phyloP scores from a whole-genome alignment of 441 rosid genomes.

The Jatropha podagrica region DNA sequence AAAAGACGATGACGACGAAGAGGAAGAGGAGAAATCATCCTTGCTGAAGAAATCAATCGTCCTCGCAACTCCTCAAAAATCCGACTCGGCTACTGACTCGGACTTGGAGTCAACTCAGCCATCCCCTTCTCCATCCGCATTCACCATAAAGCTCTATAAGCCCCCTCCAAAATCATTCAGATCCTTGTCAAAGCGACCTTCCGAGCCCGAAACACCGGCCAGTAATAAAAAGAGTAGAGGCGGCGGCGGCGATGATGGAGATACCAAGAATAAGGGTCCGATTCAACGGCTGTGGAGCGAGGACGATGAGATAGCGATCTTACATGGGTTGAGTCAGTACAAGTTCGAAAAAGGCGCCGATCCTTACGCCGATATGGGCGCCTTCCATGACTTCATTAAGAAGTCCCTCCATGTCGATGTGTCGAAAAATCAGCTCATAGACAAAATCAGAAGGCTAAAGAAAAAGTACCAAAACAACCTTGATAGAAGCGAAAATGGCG shows the following conservation, averaged over 20 bases:
- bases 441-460: constrained; percentile 47
- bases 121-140: constrained; percentile 30
- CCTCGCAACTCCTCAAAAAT: background rate
- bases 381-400: constrained; percentile 40
- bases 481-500: constrained; percentile 34
- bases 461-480: constrained; percentile 37
- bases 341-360: constrained; percentile 26
- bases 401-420: constrained; percentile 40
- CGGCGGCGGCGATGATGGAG: background rate
- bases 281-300: constrained; percentile 39
- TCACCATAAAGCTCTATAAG: constrained; percentile 26
- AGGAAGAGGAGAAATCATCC: constrained; percentile 5
- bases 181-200: constrained; percentile 8
- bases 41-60: background rate
- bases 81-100: constrained; percentile 24
- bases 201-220: constrained; percentile 9
- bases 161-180: constrained; percentile 10
- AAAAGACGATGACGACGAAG: background rate
- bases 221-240: background rate
- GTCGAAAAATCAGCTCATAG: constrained; percentile 32
- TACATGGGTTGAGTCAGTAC: constrained; percentile 41
- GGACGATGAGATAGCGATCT: constrained; percentile 45
- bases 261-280: constrained; percentile 21
- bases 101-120: constrained; percentile 26
- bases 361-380: constrained; percentile 28